These are phyloP conservation scores for Rhytidiadelphus loreus DNA, from an alignment of 225 moss, liverwort and hornwort genomes.

Conservation along the genomic window DNA sequence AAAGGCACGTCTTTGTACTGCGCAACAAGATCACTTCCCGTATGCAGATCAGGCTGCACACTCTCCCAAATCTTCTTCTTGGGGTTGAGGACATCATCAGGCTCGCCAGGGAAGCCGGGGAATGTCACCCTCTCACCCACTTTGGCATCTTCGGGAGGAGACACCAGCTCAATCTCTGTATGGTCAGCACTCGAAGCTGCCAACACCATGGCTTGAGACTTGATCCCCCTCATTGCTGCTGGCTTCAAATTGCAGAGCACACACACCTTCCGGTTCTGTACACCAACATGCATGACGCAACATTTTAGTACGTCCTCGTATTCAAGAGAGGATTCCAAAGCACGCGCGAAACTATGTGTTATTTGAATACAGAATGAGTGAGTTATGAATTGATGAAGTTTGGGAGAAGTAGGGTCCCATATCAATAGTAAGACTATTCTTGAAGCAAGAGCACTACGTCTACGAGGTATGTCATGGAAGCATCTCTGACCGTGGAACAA, in stretches of 20 bases:
- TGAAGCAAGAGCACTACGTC: background rate
- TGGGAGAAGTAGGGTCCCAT: background rate
- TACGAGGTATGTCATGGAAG: background rate
- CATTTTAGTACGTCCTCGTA: background rate
- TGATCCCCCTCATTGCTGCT: conserved; percentile 79
- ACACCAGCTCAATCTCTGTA: conserved; percentile 62
- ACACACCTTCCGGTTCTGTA: conserved; percentile 67
- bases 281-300: background rate
- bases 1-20: conserved; percentile 71
- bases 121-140: conserved; percentile 69
- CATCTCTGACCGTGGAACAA: no score
- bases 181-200: conserved; percentile 70
- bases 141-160: conserved; percentile 51
- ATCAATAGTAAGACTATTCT: background rate
- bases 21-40: conserved; percentile 56
- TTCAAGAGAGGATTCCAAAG: background rate
- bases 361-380: no score
- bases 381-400: background rate
- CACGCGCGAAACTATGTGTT: no score
- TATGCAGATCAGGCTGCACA: conserved; percentile 66
- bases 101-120: conserved; percentile 51
- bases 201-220: conserved; percentile 88
- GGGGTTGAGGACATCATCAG: conserved; percentile 73
- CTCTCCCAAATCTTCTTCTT: conserved; percentile 95
- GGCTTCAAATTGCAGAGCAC: conserved; percentile 94